These are phyloP conservation scores for Cladophialophora immunda DNA, from an alignment of 2,329 filamentous ascomycete species.

Conservation along the genomic window DNA sequence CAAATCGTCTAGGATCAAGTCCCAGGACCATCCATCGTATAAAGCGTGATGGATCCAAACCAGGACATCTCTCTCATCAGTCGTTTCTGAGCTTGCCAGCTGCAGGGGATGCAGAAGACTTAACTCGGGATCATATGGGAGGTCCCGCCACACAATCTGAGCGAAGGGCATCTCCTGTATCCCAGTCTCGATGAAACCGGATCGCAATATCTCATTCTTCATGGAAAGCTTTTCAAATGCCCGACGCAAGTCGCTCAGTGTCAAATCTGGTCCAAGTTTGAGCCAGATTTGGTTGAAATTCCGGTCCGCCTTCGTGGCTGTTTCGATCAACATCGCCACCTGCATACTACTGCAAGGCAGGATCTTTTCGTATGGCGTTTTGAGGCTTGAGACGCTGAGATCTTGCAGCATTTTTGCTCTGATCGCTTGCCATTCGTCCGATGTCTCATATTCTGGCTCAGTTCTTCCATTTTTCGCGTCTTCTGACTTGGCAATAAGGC, in stretches of 20 bases:
- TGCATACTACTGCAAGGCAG: constrained; percentile 77
- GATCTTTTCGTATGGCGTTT: constrained; percentile 48
- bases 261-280: constrained; percentile 55
- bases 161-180: constrained; percentile 59
- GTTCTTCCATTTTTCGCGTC: not conserved
- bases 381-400: not conserved
- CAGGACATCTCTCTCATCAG: constrained; percentile 45
- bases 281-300: constrained; percentile 84
- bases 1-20: constrained; percentile 76
- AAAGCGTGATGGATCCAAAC: constrained; percentile 80
- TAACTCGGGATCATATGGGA: constrained; percentile 45
- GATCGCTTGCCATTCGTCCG: constrained; percentile 28
- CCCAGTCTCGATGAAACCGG: constrained; percentile 71
- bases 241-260: constrained; percentile 52
- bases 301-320: constrained; percentile 62
- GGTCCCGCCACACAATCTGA: constrained; percentile 70
- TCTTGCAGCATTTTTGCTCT: constrained; percentile 5
- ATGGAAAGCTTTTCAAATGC: constrained; percentile 62
- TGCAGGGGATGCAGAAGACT: constrained; percentile 67
- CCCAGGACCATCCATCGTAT: constrained; percentile 94
- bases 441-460: constrained; percentile 12
- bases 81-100: constrained; percentile 47
- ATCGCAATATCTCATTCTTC: constrained; percentile 73
- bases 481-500: constrained; percentile 7
- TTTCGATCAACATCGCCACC: constrained; percentile 81